Percentiles rank a stretch among this genome's conserved stretches.
Conservation (phyloP, 257 asterid genomes). For the Verbascum thapsus region DNA sequence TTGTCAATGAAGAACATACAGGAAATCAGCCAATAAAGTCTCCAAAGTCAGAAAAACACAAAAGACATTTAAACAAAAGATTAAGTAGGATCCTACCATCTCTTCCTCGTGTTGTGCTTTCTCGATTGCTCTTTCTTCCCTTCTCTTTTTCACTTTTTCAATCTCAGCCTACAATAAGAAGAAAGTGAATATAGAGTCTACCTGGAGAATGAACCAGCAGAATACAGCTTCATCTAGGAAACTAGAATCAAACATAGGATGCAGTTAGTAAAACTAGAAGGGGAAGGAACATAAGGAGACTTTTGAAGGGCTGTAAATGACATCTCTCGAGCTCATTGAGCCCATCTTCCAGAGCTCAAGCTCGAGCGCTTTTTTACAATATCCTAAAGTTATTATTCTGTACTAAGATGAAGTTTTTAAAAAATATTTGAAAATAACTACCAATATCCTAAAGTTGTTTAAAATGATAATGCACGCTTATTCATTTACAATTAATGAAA, state of each 20-base stretch:
- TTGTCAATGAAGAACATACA: background rate
- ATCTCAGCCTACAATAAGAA: conserved; percentile 71
- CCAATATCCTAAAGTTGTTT: too few species aligned
- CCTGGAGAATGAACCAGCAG: background rate
- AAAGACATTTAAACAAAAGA: conserved; percentile 11
- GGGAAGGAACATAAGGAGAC: background rate
- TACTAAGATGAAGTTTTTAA: too few species aligned
- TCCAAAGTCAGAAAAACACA: conserved; percentile 21
- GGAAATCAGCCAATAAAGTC: conserved; percentile 19
- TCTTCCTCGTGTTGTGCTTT: conserved; percentile 98
- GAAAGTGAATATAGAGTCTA: conserved; percentile 11
- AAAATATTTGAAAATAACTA: too few species aligned
- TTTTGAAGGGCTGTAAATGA: conserved; percentile 1
- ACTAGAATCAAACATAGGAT: conserved; percentile 17
- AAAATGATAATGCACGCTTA: too few species aligned
- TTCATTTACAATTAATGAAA: too few species aligned
- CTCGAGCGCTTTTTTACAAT: too few species aligned
- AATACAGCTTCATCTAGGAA: conserved; percentile 19
- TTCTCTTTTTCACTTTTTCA: conserved; percentile 91
- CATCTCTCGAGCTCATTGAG: too few species aligned
- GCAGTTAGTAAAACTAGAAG: conserved; percentile 19
- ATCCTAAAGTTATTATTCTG: too few species aligned
- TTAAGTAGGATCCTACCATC: conserved; percentile 53
- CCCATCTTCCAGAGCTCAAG: too few species aligned
- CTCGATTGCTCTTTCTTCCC: conserved; percentile 95